phyloP scores from a whole-genome alignment of 176 grass and related monocot genomes.

The Poa annua region DNA sequence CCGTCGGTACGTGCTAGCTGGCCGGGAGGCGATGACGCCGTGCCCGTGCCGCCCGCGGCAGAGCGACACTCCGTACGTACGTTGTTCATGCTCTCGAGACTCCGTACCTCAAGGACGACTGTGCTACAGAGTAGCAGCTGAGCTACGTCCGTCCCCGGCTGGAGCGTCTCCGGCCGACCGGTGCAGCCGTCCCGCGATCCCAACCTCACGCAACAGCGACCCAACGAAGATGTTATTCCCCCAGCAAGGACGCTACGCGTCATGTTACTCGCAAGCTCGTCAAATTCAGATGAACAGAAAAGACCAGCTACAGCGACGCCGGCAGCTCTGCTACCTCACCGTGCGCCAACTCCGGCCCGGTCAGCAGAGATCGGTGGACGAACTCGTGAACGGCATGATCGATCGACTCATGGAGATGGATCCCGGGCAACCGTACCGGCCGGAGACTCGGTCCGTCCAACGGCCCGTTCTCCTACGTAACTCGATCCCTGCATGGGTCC shows the following conservation, averaged over 20 bases:
- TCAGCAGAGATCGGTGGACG: neutral
- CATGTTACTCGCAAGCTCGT: neutral
- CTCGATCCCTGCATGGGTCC: neutral
- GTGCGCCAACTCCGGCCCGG: neutral
- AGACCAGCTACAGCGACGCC: neutral
- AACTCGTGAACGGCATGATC: neutral
- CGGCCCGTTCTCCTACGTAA: neutral
- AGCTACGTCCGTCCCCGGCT: neutral
- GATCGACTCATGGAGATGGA: too few species aligned
- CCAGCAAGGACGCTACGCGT: neutral
- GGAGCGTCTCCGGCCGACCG: neutral
- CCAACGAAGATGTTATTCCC: too few species aligned
- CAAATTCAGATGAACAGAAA: neutral
- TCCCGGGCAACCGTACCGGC: too few species aligned
- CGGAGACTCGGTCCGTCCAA: conserved; percentile 30
- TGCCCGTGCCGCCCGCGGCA: too few species aligned
- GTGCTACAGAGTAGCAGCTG: neutral
- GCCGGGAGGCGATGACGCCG: too few species aligned
- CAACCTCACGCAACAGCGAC: too few species aligned
- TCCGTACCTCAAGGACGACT: too few species aligned
- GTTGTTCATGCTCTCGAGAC: too few species aligned
- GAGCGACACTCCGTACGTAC: neutral
- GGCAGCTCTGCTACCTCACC: neutral
- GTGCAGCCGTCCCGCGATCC: neutral
- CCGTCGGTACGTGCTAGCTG: too few species aligned